Conservation (phyloP, 495 filamentous ascomycete species). For the Pseudevernia furfuracea region DNA sequence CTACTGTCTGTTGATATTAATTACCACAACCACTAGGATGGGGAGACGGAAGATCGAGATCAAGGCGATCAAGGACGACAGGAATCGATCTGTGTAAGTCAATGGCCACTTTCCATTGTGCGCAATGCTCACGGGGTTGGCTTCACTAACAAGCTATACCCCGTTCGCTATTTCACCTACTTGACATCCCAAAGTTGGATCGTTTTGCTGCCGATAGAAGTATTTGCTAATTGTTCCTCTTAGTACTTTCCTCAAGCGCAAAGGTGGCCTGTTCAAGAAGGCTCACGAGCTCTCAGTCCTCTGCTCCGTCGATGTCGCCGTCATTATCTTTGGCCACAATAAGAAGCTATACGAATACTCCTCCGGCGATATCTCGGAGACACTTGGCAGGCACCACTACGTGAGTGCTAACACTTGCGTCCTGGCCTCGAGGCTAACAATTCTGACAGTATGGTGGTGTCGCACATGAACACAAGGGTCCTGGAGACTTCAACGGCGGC, state of each 20-base stretch:
- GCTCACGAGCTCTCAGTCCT: conserved; percentile 96
- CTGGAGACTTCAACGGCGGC: conserved; percentile 82
- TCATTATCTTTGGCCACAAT: conserved; percentile 96
- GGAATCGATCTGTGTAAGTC: conserved; percentile 96
- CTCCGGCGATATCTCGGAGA: conserved; percentile 85
- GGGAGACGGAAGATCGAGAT: conserved; percentile 88
- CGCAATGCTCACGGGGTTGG: neutral
- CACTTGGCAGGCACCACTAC: conserved; percentile 78
- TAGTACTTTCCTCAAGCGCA: conserved; percentile 96
- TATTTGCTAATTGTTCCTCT: conserved; percentile 9
- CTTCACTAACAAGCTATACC: conserved; percentile 9
- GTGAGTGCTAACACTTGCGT: conserved; percentile 47
- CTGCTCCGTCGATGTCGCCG: conserved; percentile 95
- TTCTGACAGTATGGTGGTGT: conserved; percentile 68
- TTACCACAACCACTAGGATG: conserved; percentile 36
- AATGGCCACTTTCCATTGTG: neutral
- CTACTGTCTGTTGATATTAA: neutral
- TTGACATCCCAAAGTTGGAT: conserved; percentile 9
- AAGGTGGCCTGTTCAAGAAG: conserved; percentile 98
- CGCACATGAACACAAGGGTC: conserved; percentile 93
- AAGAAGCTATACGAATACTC: conserved; percentile 98
- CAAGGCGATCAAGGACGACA: conserved; percentile 98
- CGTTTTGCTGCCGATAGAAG: neutral
- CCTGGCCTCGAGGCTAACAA: conserved; percentile 10
- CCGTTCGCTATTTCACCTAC: conserved; percentile 12